These are phyloP conservation scores for Chenopodium album DNA, from an alignment of 148 eudicot genomes.

Conservation along the genomic window DNA sequence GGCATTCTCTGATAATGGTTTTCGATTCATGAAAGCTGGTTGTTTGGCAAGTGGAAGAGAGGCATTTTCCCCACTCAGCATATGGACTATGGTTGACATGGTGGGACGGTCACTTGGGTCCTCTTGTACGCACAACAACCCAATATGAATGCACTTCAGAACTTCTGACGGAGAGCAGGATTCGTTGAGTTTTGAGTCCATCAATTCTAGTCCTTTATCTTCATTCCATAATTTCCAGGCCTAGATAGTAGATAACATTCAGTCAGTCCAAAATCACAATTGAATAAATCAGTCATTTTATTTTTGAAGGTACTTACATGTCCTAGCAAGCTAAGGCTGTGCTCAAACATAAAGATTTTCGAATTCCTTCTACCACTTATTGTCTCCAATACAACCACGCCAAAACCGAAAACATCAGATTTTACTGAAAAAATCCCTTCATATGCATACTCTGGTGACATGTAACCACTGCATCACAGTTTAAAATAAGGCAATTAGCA, in stretches of 20 bases:
- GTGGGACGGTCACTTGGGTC: constrained; percentile 30
- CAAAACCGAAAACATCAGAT: constrained; percentile 33
- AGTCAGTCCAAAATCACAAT: neutral
- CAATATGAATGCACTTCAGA: constrained; percentile 27
- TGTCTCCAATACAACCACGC: constrained; percentile 29
- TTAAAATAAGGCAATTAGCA: neutral
- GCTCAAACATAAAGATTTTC: constrained; percentile 21
- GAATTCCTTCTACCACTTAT: constrained; percentile 32
- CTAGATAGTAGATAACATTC: constrained; percentile 5
- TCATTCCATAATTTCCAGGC: constrained; percentile 34
- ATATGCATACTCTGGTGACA: constrained; percentile 33
- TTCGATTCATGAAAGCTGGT: constrained; percentile 12
- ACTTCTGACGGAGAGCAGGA: constrained; percentile 15
- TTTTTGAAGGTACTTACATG: constrained; percentile 18
- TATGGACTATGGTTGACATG: constrained; percentile 18
- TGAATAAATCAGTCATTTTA: too few relatives aligned
- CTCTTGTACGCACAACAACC: constrained; percentile 29
- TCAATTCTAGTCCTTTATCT: constrained; percentile 28
- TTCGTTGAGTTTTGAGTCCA: constrained; percentile 16
- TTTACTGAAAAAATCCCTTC: constrained; percentile 31
- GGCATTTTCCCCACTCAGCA: constrained; percentile 22
- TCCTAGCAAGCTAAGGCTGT: constrained; percentile 24
- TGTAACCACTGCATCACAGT: constrained; percentile 26
- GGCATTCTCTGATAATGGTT: neutral
- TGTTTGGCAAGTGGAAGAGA: constrained; percentile 19